phyloP scores from a whole-genome alignment of 148 eudicot species.

The Amaranthus cruentus region DNA sequence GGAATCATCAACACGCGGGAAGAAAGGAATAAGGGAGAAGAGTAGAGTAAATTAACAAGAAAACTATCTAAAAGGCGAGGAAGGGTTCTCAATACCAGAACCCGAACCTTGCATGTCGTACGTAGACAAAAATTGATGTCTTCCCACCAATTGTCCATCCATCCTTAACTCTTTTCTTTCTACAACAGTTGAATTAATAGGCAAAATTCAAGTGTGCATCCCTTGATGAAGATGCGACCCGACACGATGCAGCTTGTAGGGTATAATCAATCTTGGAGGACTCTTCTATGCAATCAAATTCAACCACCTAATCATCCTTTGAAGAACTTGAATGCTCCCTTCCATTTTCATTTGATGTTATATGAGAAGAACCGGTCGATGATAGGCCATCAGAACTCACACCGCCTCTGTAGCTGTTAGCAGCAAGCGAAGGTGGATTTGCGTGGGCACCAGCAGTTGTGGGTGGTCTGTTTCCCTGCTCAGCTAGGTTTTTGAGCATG shows the following conservation, averaged over 20 bases:
- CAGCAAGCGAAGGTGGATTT: constrained; percentile 38
- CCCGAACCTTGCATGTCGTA: constrained; percentile 16
- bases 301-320: constrained; percentile 38
- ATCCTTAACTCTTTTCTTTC: neutral
- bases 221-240: constrained; percentile 7
- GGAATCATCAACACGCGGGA: constrained; percentile 1
- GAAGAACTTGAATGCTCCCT: constrained; percentile 63
- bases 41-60: neutral
- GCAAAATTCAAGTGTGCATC: constrained; percentile 15
- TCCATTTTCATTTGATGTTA: constrained; percentile 53
- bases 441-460: constrained; percentile 46
- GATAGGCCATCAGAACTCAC: constrained; percentile 32
- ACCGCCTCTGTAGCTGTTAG: constrained; percentile 37
- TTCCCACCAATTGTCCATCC: constrained; percentile 2
- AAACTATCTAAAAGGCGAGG: neutral
- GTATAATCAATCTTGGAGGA: constrained; percentile 2
- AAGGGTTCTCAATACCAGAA: neutral
- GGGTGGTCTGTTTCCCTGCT: constrained; percentile 50
- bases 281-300: constrained; percentile 7
- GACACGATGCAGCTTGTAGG: neutral
- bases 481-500: constrained; percentile 79
- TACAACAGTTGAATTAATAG: constrained; percentile 2
- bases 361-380: constrained; percentile 66
- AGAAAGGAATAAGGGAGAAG: neutral
- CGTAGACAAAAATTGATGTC: constrained; percentile 19